Evolutionary conservation across 1,284 basidiomycete species (phyloP), one percentile per base, ranked within the genome.

Genomic region (Jaminaea rosea): DNA sequence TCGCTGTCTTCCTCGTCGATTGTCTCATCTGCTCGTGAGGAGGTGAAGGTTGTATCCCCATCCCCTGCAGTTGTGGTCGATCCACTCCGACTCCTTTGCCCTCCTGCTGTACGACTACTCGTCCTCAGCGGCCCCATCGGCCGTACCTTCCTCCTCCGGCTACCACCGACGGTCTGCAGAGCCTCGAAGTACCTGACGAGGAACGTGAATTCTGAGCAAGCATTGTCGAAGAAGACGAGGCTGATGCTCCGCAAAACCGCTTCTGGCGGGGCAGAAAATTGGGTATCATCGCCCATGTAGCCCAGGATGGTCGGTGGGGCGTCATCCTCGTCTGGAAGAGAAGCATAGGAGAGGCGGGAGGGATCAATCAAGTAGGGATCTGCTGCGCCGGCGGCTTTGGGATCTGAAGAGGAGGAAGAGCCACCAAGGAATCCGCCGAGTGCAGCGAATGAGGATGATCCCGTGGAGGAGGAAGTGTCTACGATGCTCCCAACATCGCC

Each of bases 161-260:
- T 13, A 48, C n/a, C 17, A 26, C 24, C n/a, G n/a, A 4, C 10
- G 4, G 15, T 19, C 4, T 26, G 44, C 24, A 59, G 26, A 15
- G 29, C 48, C 26, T 68, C 62, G 29, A 73, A 72, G 58, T 70
- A 73, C 8, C 70, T 53, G 3, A 65, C 65, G 10, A 73, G 47
- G 47, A 73, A 73, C 0, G 60, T 58, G 36, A 66, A 72, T 50
- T 73, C 71, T 11, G 66, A 63, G 46, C 67, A 70, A 1, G 62
- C 67, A 44, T 72, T 73, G 45, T 73, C 71, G 19, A 67, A 28
- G 36, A 72, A 41, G 10, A 69, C 67, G 31, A 72, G 53, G 15
- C 60, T 49, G 4, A 72, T 34, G 1, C 60, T 62, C 24, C 70
- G 60, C 44, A 72, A 73, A 1, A 73, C 61, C 37, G 63, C 61